phyloP scores from a whole-genome alignment of 2,329 filamentous ascomycete species.

The Aspergillus thermomutatus region DNA sequence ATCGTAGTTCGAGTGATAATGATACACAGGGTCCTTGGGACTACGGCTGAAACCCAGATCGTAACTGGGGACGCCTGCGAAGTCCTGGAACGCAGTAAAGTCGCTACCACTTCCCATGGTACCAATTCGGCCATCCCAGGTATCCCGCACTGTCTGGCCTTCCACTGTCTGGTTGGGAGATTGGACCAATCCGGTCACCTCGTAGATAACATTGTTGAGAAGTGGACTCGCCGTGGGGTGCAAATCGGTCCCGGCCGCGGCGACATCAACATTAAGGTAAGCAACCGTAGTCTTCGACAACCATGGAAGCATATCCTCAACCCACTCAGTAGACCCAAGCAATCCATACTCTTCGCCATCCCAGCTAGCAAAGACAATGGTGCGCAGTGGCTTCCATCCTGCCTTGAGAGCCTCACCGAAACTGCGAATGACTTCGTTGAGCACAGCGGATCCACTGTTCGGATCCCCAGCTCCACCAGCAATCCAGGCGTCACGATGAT shows the following conservation, averaged over 20 bases:
- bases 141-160: slow-evolving; percentile 68
- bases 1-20: slow-evolving; percentile 84
- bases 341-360: slow-evolving; percentile 83
- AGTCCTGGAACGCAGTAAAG: slow-evolving; percentile 73
- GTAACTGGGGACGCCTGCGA: slow-evolving; percentile 63
- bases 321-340: slow-evolving; percentile 86
- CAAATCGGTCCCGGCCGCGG: slow-evolving; percentile 64
- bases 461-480: slow-evolving; percentile 80
- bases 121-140: slow-evolving; percentile 60
- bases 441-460: slow-evolving; percentile 73
- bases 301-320: slow-evolving; percentile 85
- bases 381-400: slow-evolving; percentile 82
- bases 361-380: slow-evolving; percentile 87
- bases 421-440: slow-evolving; percentile 74
- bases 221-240: slow-evolving; percentile 67
- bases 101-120: slow-evolving; percentile 72
- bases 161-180: slow-evolving; percentile 71
- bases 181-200: slow-evolving; percentile 60
- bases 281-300: slow-evolving; percentile 69
- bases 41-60: slow-evolving; percentile 58
- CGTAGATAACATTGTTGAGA: slow-evolving; percentile 68
- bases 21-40: slow-evolving; percentile 54
- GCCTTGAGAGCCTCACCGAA: slow-evolving; percentile 68
- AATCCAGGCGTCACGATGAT: slow-evolving; percentile 88
- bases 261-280: slow-evolving; percentile 83